These are phyloP conservation scores for Hsuehochloa calcarea DNA, from an alignment of 176 grass and related monocot species.

Conservation along the genomic window DNA sequence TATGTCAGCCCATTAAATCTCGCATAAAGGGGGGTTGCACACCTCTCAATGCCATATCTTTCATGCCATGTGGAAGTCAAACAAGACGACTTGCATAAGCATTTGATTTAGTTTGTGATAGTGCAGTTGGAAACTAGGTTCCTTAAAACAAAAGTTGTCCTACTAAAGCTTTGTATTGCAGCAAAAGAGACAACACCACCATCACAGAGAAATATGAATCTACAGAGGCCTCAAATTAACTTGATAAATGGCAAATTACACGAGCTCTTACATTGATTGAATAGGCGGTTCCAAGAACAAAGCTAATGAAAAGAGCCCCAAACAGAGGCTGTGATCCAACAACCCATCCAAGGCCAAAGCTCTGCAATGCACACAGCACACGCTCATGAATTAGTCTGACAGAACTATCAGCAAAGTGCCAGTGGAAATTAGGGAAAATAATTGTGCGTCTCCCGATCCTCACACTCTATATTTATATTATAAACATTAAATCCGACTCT, in stretches of 20 bases:
- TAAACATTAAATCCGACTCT: too few species aligned
- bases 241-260: not conserved
- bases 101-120: not conserved
- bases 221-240: not conserved
- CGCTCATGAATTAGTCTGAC: slow-evolving; percentile 30
- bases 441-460: too few species aligned
- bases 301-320: slow-evolving; percentile 90
- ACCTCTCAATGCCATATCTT: not conserved
- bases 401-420: not conserved
- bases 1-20: slow-evolving; percentile 9
- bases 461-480: too few species aligned
- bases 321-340: slow-evolving; percentile 82
- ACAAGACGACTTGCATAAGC: not conserved
- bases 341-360: slow-evolving; percentile 74
- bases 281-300: slow-evolving; percentile 95
- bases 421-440: too few species aligned
- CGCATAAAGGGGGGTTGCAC: not conserved
- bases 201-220: not conserved
- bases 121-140: not conserved
- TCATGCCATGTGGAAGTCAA: not conserved
- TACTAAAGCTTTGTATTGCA: not conserved
- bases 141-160: not conserved
- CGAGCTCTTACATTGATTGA: slow-evolving; percentile 76
- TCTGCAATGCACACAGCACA: slow-evolving; percentile 55
- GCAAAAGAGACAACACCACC: not conserved